Conservation (phyloP, 1,139 yeast species). For the Suhomyces ambrosiae region DNA sequence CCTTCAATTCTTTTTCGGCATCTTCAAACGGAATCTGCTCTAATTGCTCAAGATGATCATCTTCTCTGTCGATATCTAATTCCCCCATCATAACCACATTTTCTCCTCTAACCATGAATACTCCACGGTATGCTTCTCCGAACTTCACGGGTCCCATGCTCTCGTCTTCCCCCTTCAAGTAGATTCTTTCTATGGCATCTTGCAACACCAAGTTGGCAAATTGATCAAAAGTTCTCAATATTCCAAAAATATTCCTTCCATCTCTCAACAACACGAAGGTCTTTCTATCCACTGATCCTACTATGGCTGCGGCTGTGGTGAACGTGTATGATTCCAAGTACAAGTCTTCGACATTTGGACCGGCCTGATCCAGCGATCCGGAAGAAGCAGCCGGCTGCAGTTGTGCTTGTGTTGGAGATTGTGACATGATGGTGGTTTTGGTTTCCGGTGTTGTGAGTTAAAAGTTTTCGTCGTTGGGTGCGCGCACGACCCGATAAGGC, state of each 20-base stretch:
- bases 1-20: slow-evolving; percentile 53
- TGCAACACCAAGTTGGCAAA: slow-evolving; percentile 91
- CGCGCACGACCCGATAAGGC: slow-evolving; percentile 8
- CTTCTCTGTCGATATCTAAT: slow-evolving; percentile 86
- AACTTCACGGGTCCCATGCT: slow-evolving; percentile 45
- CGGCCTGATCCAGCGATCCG: slow-evolving; percentile 21
- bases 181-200: slow-evolving; percentile 86
- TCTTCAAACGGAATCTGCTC: slow-evolving; percentile 61
- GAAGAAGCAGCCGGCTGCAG: slow-evolving; percentile 13
- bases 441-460: slow-evolving; percentile 7
- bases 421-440: slow-evolving; percentile 8
- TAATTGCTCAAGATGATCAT: slow-evolving; percentile 60
- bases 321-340: slow-evolving; percentile 76
- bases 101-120: slow-evolving; percentile 92
- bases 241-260: slow-evolving; percentile 87
- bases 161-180: slow-evolving; percentile 41
- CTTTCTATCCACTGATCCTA: slow-evolving; percentile 89
- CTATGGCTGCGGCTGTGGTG: slow-evolving; percentile 95
- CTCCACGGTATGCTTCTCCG: slow-evolving; percentile 78
- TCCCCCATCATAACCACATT: slow-evolving; percentile 96
- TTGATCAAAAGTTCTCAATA: slow-evolving; percentile 93
- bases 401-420: slow-evolving; percentile 11
- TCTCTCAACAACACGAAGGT: slow-evolving; percentile 86
- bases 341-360: slow-evolving; percentile 50
- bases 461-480: slow-evolving; percentile 11